These are phyloP conservation scores for Sphagnum fallax DNA, from an alignment of 228 moss, liverwort and hornwort genomes.

Conservation along the genomic window DNA sequence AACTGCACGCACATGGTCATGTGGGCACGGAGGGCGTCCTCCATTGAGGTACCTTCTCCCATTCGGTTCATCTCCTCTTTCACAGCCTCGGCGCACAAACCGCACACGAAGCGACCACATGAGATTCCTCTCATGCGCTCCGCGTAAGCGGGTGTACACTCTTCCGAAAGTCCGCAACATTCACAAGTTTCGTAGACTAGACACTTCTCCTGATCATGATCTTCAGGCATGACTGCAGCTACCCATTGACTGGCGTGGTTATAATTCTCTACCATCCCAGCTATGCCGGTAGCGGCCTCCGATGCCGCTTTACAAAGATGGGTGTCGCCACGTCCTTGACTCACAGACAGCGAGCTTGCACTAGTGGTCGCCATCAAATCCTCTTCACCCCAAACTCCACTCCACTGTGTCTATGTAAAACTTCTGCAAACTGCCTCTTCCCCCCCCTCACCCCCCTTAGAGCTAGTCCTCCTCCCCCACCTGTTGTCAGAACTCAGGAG, in stretches of 20 bases:
- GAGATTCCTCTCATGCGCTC: conserved; percentile 6
- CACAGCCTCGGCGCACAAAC: conserved; percentile 12
- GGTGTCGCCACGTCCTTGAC: conserved; percentile 2
- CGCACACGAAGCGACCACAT: conserved; percentile 11
- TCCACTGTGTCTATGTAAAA: no score
- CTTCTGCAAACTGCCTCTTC: no score
- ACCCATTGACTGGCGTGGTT: neutral
- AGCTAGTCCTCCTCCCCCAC: no score
- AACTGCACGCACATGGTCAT: conserved; percentile 13
- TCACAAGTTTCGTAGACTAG: conserved; percentile 1
- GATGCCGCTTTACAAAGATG: conserved; percentile 3
- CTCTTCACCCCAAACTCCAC: neutral
- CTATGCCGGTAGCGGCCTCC: conserved; percentile 1
- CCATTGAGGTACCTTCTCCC: conserved; percentile 8
- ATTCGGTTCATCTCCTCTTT: conserved; percentile 10
- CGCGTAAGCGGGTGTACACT: conserved; percentile 4
- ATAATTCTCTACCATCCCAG: conserved; percentile 7
- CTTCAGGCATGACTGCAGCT: neutral
- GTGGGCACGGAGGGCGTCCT: conserved; percentile 7
- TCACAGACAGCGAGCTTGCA: conserved; percentile 1
- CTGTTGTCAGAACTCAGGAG: no score
- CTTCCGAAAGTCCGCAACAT: neutral
- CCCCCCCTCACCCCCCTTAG: no score
- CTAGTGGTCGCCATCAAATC: neutral
- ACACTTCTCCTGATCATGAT: neutral